Evolutionary conservation across 169 alveolate species (phyloP).

Genomic region (Fabrea salina): DNA sequence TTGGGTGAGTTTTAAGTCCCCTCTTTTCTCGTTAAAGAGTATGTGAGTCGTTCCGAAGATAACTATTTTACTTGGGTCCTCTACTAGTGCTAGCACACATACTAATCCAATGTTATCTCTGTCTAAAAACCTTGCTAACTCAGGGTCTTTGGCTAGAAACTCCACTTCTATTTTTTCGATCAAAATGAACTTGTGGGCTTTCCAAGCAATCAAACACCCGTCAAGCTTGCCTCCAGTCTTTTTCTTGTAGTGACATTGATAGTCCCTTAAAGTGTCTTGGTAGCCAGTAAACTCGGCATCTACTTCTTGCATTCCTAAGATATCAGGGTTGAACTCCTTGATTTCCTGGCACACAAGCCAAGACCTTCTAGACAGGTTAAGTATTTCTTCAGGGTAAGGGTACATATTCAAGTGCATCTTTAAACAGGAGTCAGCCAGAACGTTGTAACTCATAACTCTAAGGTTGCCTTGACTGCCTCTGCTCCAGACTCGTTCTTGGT

Average conservation of each 20-base stretch:
- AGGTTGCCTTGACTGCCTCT: background rate
- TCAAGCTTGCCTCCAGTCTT: background rate
- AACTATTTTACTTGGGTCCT: background rate
- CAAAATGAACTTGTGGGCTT: background rate
- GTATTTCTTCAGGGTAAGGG: background rate
- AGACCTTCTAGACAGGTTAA: background rate
- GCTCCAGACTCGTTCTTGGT: no score
- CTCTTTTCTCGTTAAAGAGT: background rate
- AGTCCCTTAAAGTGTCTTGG: background rate
- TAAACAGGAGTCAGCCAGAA: background rate
- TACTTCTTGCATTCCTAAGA: background rate
- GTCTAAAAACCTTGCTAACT: background rate
- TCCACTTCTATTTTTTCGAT: background rate
- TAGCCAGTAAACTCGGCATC: background rate
- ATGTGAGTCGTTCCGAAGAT: background rate
- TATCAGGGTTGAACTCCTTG: background rate
- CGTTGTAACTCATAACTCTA: conserved; percentile 1
- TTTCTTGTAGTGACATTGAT: background rate
- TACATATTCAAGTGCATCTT: background rate
- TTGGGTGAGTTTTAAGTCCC: conserved; percentile 1
- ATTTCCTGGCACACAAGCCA: background rate
- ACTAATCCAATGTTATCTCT: background rate
- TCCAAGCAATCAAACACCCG: conserved; percentile 5
- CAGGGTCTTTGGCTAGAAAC: background rate
- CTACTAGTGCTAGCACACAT: background rate